A percentile compares a stretch with the other conserved stretches of the same genome.
Evolutionary conservation across 805 yeast genomes (phyloP).

Genomic region (Debaryomyces castellii): DNA sequence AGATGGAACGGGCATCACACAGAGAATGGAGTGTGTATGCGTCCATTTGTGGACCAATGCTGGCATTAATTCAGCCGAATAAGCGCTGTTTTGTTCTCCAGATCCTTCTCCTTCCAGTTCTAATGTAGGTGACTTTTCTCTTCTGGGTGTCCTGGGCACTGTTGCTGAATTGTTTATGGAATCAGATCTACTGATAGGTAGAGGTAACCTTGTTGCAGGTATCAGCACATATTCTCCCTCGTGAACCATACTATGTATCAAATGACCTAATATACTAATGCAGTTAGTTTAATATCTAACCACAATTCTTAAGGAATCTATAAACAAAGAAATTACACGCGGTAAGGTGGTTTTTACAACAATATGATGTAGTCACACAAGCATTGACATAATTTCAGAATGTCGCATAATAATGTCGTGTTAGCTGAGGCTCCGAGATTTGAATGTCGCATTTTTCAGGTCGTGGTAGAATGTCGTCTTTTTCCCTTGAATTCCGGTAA

Average conservation of each 20-base stretch:
- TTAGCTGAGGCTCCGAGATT: neutral
- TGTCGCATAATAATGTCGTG: neutral
- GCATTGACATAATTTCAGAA: neutral
- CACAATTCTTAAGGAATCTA: neutral
- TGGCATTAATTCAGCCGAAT: constrained; percentile 14
- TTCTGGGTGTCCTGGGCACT: constrained; percentile 19
- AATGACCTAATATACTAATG: neutral
- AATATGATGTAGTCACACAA: neutral
- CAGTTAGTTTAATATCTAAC: too few relatives aligned
- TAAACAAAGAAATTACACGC: neutral
- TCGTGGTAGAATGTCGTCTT: neutral
- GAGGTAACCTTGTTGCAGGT: constrained; percentile 19
- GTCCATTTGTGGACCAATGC: constrained; percentile 72
- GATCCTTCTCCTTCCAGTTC: constrained; percentile 9
- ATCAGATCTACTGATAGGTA: constrained; percentile 29
- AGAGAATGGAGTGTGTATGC: constrained; percentile 67
- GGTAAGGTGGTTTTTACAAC: neutral
- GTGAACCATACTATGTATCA: constrained; percentile 16
- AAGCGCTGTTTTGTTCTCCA: constrained; percentile 3
- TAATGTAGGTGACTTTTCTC: constrained; percentile 21
- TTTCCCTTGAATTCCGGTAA: too few relatives aligned
- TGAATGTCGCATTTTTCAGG: neutral
- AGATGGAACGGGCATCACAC: constrained; percentile 62
- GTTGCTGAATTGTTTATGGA: constrained; percentile 9
- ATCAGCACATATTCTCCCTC: constrained; percentile 33